phyloP scores from a whole-genome alignment of 164 flowering plant genomes.

The Chimonanthus salicifolius region DNA sequence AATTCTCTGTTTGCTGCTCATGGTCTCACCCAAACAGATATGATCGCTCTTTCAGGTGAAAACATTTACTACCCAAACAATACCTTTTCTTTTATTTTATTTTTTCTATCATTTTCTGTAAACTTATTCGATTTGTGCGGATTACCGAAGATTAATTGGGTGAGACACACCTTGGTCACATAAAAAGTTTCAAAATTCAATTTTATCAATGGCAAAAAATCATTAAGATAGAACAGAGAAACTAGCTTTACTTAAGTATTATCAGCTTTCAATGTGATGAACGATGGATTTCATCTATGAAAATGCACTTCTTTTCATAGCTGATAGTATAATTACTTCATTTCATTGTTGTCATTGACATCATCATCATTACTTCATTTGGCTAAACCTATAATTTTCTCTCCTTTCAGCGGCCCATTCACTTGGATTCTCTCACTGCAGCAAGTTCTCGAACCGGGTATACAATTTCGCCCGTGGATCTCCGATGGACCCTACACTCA shows the following conservation, averaged over 20 bases:
- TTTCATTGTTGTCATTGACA: not conserved
- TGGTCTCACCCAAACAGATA: constrained; percentile 57
- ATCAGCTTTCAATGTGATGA: too few species aligned
- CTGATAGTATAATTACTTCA: not conserved
- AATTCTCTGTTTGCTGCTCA: constrained; percentile 47
- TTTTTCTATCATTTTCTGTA: too few species aligned
- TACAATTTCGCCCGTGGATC: constrained; percentile 19
- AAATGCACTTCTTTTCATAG: too few species aligned
- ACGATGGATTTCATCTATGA: too few species aligned
- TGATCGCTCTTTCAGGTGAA: constrained; percentile 84
- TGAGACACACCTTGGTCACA: too few species aligned
- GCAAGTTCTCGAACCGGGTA: constrained; percentile 42
- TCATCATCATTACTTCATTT: not conserved
- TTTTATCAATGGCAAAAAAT: too few species aligned
- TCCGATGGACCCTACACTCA: constrained; percentile 47
- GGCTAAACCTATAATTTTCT: not conserved
- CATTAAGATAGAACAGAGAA: too few species aligned
- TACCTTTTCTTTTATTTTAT: too few species aligned
- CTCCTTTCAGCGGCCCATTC: constrained; percentile 53
- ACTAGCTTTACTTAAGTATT: too few species aligned
- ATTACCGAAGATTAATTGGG: too few species aligned
- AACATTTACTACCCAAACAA: not conserved
- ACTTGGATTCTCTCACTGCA: constrained; percentile 68
- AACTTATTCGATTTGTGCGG: too few species aligned
- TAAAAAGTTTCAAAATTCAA: too few species aligned